Conservation (phyloP, 2,329 filamentous ascomycete genomes). For the Sordariomycetes sp. region DNA sequence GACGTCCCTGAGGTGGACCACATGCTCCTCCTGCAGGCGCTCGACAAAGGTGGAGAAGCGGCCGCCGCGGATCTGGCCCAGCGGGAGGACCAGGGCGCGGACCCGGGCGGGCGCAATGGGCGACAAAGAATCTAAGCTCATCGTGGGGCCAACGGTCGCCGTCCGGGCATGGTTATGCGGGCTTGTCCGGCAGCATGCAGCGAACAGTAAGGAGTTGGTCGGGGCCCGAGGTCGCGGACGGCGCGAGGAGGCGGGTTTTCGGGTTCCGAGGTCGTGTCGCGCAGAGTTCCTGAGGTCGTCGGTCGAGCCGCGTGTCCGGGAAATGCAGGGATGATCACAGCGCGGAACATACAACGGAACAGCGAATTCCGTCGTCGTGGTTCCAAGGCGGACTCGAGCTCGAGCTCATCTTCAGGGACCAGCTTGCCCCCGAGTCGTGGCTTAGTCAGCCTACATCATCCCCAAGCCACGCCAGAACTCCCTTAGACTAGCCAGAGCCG, state of each 20-base stretch:
- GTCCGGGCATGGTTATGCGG: constrained; percentile 1
- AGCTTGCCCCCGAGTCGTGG: neutral
- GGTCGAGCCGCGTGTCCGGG: neutral
- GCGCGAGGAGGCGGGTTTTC: neutral
- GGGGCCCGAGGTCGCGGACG: neutral
- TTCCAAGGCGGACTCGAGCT: neutral
- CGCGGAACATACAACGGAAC: neutral
- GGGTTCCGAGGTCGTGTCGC: neutral
- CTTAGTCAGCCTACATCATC: constrained; percentile 1
- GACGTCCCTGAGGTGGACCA: constrained; percentile 75
- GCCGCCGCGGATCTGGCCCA: constrained; percentile 72
- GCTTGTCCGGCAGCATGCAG: neutral
- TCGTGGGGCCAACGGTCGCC: constrained; percentile 26
- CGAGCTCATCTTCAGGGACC: neutral
- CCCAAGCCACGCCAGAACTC: neutral
- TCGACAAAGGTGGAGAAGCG: constrained; percentile 70
- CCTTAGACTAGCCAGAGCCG: too few species aligned
- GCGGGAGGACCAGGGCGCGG: constrained; percentile 72
- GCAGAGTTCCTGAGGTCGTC: neutral
- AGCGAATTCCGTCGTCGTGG: neutral
- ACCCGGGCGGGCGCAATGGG: constrained; percentile 86
- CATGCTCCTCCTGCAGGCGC: constrained; percentile 64
- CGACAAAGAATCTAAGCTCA: constrained; percentile 81
- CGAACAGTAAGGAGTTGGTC: neutral
- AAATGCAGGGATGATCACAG: neutral